These are phyloP conservation scores for Mortierella sp. DNA, from an alignment of 371 early-diverging fungal species.

Conservation along the genomic window DNA sequence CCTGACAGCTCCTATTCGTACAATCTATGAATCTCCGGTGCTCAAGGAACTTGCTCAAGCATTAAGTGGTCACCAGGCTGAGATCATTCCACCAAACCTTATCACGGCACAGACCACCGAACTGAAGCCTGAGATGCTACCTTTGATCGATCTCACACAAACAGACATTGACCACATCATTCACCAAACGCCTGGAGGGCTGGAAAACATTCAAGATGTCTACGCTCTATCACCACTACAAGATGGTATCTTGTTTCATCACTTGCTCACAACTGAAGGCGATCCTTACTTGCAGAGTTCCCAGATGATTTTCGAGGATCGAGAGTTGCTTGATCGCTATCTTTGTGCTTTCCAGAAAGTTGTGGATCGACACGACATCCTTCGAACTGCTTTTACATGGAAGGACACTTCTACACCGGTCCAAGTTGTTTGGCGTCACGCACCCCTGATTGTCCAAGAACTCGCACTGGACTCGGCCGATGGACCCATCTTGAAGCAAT, in stretches of 20 bases:
- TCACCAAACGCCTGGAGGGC: slow-evolving; percentile 9
- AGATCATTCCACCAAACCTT: slow-evolving; percentile 7
- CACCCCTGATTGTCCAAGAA: background rate
- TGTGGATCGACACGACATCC: background rate
- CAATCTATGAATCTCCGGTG: slow-evolving; percentile 12
- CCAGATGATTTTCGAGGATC: background rate
- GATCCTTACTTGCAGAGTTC: slow-evolving; percentile 10
- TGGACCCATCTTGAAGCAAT: slow-evolving; percentile 16
- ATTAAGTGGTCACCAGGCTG: background rate
- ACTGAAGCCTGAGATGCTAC: slow-evolving; percentile 18
- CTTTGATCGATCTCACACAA: slow-evolving; percentile 26
- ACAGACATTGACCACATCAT: slow-evolving; percentile 22
- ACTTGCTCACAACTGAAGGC: slow-evolving; percentile 11
- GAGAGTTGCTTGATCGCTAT: slow-evolving; percentile 18
- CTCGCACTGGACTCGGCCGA: slow-evolving; percentile 8
- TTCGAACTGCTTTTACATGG: slow-evolving; percentile 17
- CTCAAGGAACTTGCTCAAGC: slow-evolving; percentile 12
- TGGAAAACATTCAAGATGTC: slow-evolving; percentile 31
- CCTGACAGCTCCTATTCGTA: slow-evolving; percentile 9
- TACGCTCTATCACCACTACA: slow-evolving; percentile 25
- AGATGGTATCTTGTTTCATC: slow-evolving; percentile 29
- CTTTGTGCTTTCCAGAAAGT: slow-evolving; percentile 16
- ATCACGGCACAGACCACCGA: slow-evolving; percentile 1
- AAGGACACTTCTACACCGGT: slow-evolving; percentile 13
- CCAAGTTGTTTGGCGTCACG: slow-evolving; percentile 18